Percentiles rank a stretch among this genome's conserved stretches.
Conservation (phyloP, 352 stramenopile genomes). For the Phytophthora cactorum region DNA sequence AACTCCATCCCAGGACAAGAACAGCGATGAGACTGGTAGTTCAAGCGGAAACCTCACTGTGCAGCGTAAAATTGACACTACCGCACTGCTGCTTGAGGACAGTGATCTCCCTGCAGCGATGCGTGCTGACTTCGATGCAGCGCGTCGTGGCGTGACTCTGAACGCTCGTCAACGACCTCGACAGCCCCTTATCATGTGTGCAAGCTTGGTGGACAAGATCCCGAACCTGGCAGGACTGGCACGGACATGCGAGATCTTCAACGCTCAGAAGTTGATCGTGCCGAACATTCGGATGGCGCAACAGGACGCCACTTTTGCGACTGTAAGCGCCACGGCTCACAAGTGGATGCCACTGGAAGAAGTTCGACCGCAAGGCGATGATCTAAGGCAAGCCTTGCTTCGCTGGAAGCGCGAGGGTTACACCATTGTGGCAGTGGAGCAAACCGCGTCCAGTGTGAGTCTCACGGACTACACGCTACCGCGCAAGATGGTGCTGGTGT, state of each 20-base stretch:
- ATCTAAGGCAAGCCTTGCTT: constrained; percentile 43
- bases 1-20: not conserved
- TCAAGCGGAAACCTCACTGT: constrained; percentile 40
- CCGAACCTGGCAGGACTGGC: constrained; percentile 95
- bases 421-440: constrained; percentile 94
- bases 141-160: constrained; percentile 26
- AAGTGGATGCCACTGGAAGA: constrained; percentile 96
- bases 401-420: constrained; percentile 89
- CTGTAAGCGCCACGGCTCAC: constrained; percentile 92
- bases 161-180: constrained; percentile 59
- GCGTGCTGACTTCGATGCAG: constrained; percentile 37
- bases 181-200: constrained; percentile 80
- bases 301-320: constrained; percentile 91
- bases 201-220: constrained; percentile 94
- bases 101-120: constrained; percentile 61
- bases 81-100: constrained; percentile 66
- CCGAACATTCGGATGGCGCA: constrained; percentile 79
- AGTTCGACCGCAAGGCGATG: constrained; percentile 59
- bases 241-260: constrained; percentile 96
- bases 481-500: constrained; percentile 92
- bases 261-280: constrained; percentile 89
- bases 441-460: constrained; percentile 92
- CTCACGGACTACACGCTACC: constrained; percentile 88
- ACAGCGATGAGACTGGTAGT: not conserved
- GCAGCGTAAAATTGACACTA: constrained; percentile 84